These are phyloP conservation scores for Eimeria tenella DNA, from an alignment of 169 alveolate genomes.

Conservation along the genomic window DNA sequence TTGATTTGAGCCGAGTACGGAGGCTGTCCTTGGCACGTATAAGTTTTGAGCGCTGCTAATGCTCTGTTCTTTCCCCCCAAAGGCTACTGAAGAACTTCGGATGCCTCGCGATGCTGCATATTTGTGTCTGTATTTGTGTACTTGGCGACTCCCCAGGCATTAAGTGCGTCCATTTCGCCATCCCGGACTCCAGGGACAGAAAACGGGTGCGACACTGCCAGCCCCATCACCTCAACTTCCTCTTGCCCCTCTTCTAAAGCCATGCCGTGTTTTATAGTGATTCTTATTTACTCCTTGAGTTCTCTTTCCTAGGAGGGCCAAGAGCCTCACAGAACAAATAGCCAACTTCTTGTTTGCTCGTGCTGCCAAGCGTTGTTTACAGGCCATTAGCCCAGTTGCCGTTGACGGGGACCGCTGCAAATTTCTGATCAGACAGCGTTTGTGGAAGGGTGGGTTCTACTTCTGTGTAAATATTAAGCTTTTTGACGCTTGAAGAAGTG, in stretches of 20 bases:
- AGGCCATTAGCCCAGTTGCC: conserved; percentile 89
- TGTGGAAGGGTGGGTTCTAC: conserved; percentile 84
- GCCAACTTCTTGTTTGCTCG: background rate
- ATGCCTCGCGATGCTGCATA: background rate
- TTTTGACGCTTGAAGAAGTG: too few relatives aligned
- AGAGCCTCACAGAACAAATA: background rate
- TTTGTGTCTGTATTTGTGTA: background rate
- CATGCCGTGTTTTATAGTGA: background rate
- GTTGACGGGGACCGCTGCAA: conserved; percentile 92
- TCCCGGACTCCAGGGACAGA: conserved; percentile 91
- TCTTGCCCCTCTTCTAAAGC: background rate
- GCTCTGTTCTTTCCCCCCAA: too few relatives aligned
- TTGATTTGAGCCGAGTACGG: too few relatives aligned
- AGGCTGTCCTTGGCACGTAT: too few relatives aligned
- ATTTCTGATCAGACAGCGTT: conserved; percentile 89
- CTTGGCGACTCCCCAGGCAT: conserved; percentile 80
- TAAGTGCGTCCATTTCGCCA: conserved; percentile 89
- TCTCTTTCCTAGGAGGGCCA: background rate
- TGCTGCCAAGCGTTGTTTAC: conserved; percentile 16
- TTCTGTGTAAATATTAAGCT: too few relatives aligned
- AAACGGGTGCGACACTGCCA: conserved; percentile 80
- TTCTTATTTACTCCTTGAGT: background rate
- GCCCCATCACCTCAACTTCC: background rate
- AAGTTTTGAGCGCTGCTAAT: too few relatives aligned
- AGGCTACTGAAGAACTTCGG: background rate